Base-by-base conservation (phyloP, 73 alveolate genomes). In the Tetrahymena borealis region DNA sequence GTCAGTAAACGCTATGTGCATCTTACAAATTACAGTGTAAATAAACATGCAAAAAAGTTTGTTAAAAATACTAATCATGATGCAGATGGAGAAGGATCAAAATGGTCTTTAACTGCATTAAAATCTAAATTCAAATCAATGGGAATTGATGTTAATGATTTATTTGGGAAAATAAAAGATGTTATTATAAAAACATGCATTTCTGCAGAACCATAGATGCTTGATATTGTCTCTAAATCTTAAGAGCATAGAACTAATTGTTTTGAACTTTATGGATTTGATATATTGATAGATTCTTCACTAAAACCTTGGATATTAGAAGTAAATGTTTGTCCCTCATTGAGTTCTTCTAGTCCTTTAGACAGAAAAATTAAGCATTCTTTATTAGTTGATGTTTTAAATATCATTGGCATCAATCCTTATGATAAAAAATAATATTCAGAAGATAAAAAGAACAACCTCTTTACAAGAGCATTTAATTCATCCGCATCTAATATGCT, bases 181-280 rank as follows among this genome's bases (percentile, higher is more conserved):
- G 96, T 97, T 4, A 92, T 97, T 16, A 91, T 97, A 41, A 97
- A 97, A 91, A 93, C 98, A 0, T 39, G 96, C 39, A 96, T 97
- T n/a, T 95, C 99, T 10, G 94, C 96, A 7, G 99, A 97, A 91
- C 98, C 98, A 24, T 95, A 92, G 38, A 96, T 97, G 90, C 94
- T 95, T 9, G 94, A 96, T 43, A 90, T 41, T 15, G 90, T 91
- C 32, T 92, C 94, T 43, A 90, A 93, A 90, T 85, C 94, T 28
- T 13, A 39, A 39, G 94, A 93, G 38, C 91, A 97, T 90, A 96
- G 96, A 92, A 93, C 94, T 94, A 91, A 93, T 36, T 95, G 97
- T 93, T 98, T 97, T 97, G 99, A 98, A 93, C 91, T 97, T 36
- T 98, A 97, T 95, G 99, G 99, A 60, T 98, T 97, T 90, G 99